These are phyloP conservation scores for Pneumocystis jirovecii DNA, from an alignment of 1,139 yeast species.

Conservation along the genomic window DNA sequence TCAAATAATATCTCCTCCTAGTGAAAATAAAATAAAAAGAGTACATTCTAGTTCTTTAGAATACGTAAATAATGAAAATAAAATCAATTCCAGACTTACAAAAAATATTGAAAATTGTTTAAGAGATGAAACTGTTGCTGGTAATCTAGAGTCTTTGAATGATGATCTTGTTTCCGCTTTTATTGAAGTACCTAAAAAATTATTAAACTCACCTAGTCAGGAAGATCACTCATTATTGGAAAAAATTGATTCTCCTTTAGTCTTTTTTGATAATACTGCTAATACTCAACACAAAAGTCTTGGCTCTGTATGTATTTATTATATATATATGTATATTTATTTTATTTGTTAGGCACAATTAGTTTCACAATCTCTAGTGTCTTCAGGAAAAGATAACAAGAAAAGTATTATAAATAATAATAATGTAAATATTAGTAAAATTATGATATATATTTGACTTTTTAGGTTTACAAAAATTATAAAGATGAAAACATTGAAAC, in stretches of 20 bases:
- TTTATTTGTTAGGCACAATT: background rate
- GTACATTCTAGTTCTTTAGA: background rate
- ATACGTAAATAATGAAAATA: background rate
- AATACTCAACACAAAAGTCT: background rate
- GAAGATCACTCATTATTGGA: background rate
- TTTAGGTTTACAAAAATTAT: background rate
- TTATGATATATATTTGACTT: background rate
- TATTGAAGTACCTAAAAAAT: background rate
- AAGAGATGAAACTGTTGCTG: background rate
- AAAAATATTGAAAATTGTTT: background rate
- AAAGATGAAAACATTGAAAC: background rate
- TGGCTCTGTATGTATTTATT: background rate
- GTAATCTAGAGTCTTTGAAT: background rate
- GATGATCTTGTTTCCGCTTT: background rate
- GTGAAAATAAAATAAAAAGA: background rate
- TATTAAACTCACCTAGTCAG: background rate
- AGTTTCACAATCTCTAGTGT: background rate
- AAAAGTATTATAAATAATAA: background rate
- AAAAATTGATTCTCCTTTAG: background rate
- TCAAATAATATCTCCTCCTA: background rate
- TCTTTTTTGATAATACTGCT: background rate
- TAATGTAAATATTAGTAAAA: background rate
- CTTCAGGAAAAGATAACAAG: background rate
- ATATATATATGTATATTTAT: background rate
- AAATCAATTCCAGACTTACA: background rate